Conservation (phyloP, 2,329 filamentous ascomycete species). For the Diaporthe destruens region DNA sequence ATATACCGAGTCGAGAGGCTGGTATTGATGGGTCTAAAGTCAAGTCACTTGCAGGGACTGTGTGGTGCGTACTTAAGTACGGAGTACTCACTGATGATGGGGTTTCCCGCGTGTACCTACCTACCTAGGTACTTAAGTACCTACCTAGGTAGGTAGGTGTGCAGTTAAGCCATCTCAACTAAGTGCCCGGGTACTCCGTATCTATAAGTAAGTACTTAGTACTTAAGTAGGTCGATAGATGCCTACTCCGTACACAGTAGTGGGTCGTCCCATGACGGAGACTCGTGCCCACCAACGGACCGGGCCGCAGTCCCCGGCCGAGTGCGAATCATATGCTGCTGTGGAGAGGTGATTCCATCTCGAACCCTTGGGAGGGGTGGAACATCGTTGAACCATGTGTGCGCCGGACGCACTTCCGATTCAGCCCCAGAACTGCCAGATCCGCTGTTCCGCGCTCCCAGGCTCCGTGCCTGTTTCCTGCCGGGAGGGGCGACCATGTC, state of each 20-base stretch:
- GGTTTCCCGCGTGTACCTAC: too few species aligned
- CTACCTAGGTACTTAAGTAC: too few species aligned
- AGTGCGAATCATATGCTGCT: conserved; percentile 8
- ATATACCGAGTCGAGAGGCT: neutral
- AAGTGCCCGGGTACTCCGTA: too few species aligned
- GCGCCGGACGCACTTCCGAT: neutral
- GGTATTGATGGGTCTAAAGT: too few species aligned
- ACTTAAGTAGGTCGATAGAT: too few species aligned
- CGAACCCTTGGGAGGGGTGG: neutral
- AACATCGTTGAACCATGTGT: neutral
- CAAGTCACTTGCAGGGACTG: neutral
- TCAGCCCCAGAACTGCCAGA: neutral
- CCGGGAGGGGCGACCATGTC: neutral
- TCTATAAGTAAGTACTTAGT: too few species aligned
- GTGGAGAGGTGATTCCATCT: neutral
- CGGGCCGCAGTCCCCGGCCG: conserved; percentile 8
- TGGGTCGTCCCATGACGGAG: too few species aligned
- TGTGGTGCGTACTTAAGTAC: too few species aligned
- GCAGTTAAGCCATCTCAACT: too few species aligned
- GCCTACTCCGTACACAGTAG: too few species aligned
- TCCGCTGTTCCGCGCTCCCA: conserved; percentile 3
- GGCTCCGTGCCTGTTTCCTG: neutral
- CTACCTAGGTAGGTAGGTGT: too few species aligned
- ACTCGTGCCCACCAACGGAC: neutral
- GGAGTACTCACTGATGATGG: too few species aligned